phyloP scores from a whole-genome alignment of 768 basidiomycete species.

The Termitomyces sp. region DNA sequence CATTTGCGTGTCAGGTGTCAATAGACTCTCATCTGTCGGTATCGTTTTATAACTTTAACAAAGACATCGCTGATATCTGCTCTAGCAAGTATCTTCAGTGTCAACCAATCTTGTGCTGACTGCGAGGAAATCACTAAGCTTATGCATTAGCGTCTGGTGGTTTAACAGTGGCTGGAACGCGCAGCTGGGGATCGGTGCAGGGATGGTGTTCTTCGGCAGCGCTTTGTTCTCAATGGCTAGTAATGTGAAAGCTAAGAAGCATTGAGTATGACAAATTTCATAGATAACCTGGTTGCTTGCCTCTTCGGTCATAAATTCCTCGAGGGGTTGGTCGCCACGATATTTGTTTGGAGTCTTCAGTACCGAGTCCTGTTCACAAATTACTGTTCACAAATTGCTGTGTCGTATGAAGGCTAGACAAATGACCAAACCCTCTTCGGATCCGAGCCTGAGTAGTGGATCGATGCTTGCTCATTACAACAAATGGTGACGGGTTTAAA shows the following conservation, averaged over 20 bases:
- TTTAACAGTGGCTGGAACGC: constrained; percentile 70
- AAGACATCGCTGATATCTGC: not conserved
- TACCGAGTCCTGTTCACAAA: too few species aligned
- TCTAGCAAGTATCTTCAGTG: constrained; percentile 68
- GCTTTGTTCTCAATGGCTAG: constrained; percentile 45
- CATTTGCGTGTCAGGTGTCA: constrained; percentile 80
- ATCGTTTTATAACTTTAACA: not conserved
- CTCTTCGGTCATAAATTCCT: too few species aligned
- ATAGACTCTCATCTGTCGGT: constrained; percentile 72
- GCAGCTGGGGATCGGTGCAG: constrained; percentile 59
- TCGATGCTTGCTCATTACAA: too few species aligned
- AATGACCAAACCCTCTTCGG: too few species aligned
- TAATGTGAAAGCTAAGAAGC: constrained; percentile 15
- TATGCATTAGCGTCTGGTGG: constrained; percentile 82
- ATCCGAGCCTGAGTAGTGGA: too few species aligned
- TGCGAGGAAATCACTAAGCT: constrained; percentile 71
- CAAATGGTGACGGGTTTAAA: too few species aligned
- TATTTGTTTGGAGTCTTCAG: too few species aligned
- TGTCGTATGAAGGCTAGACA: too few species aligned
- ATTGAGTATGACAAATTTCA: constrained; percentile 2
- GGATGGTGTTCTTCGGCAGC: constrained; percentile 70
- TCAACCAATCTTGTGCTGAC: constrained; percentile 81
- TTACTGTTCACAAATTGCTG: too few species aligned
- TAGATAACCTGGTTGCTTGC: not conserved
- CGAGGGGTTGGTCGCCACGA: too few species aligned